phyloP scores from a whole-genome alignment of 345 rosid genomes.

The Orychophragmus violaceus region DNA sequence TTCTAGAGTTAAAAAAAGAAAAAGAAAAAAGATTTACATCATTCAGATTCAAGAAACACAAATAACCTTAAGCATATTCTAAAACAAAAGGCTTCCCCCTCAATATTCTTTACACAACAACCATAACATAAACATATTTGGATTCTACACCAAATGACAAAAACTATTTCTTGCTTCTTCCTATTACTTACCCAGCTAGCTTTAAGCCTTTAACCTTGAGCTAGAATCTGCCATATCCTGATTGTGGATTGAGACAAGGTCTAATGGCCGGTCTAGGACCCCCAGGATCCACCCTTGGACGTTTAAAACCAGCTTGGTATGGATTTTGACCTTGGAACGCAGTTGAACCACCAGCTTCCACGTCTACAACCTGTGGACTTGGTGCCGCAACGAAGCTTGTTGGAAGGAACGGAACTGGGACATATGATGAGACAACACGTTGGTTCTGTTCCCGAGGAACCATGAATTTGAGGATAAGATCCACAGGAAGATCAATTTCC shows the following conservation, averaged over 20 bases:
- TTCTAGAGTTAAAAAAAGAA: too few relatives aligned
- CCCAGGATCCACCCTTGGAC: conserved; percentile 5
- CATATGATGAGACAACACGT: not conserved
- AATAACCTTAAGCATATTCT: not conserved
- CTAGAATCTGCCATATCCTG: conserved; percentile 6
- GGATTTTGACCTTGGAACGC: not conserved
- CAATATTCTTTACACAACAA: not conserved
- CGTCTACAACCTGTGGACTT: not conserved
- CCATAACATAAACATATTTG: not conserved
- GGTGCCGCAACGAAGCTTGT: not conserved
- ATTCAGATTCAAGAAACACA: not conserved
- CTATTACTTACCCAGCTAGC: not conserved
- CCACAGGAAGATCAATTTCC: conserved; percentile 24
- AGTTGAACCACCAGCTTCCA: not conserved
- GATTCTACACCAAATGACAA: not conserved
- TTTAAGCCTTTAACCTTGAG: not conserved
- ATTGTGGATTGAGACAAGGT: conserved; percentile 8
- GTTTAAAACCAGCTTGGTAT: conserved; percentile 1
- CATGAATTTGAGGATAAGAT: conserved; percentile 22
- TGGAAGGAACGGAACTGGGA: not conserved
- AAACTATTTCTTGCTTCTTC: not conserved
- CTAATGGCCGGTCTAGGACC: conserved; percentile 4
- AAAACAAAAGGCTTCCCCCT: not conserved
- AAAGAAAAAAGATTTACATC: not conserved
- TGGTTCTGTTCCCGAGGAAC: conserved; percentile 11